Evolutionary conservation across 2,329 filamentous ascomycete species (phyloP).

Genomic region (Beauveria sp.): DNA sequence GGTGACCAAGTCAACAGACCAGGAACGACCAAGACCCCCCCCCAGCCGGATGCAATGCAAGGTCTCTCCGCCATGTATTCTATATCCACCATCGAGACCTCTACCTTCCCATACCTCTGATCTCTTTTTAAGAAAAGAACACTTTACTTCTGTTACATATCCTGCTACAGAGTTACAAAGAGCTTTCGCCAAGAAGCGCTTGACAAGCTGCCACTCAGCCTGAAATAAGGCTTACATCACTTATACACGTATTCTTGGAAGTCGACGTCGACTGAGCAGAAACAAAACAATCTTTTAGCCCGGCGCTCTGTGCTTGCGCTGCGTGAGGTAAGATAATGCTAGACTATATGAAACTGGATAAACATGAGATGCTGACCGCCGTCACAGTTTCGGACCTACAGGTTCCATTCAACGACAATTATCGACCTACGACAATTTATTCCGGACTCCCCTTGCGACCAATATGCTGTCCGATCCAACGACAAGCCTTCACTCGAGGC

Average conservation of each 20-base stretch:
- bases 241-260: conserved; percentile 20
- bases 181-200: conserved; percentile 7
- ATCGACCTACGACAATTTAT: conserved; percentile 43
- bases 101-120: conserved; percentile 10
- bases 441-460: conserved; percentile 65
- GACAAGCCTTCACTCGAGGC: conserved; percentile 59
- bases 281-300: conserved; percentile 43
- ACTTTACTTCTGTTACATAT: conserved; percentile 13
- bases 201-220: conserved; percentile 19
- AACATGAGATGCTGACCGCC: conserved; percentile 21
- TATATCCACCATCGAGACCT: conserved; percentile 19
- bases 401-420: conserved; percentile 41
- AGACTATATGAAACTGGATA: neutral
- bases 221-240: conserved; percentile 25
- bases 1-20: conserved; percentile 27
- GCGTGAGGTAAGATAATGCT: conserved; percentile 59
- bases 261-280: conserved; percentile 43
- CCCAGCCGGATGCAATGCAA: conserved; percentile 16
- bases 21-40: conserved; percentile 16
- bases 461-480: conserved; percentile 72
- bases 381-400: conserved; percentile 37
- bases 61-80: conserved; percentile 11
- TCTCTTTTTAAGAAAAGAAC: conserved; percentile 10
- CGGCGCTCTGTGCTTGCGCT: conserved; percentile 77
- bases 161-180: conserved; percentile 9